Evolutionary conservation across 2,329 filamentous ascomycete genomes (phyloP).

Genomic region (Aspergillus sp.): DNA sequence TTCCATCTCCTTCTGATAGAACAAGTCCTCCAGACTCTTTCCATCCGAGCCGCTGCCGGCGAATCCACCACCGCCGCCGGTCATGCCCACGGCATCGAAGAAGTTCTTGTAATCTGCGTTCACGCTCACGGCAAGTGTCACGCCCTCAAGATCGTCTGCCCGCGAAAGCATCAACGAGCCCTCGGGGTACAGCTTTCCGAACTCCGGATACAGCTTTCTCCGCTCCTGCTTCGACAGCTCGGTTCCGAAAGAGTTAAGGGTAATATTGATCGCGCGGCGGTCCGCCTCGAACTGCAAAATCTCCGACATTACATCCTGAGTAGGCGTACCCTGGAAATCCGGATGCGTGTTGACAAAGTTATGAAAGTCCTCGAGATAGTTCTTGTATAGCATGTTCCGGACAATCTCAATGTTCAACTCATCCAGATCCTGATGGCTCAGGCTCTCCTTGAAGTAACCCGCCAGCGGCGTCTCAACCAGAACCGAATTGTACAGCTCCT

Average conservation of each 20-base stretch:
- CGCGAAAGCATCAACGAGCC: slow-evolving; percentile 90
- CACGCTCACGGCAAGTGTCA: slow-evolving; percentile 86
- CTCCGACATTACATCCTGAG: slow-evolving; percentile 89
- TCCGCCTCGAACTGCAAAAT: slow-evolving; percentile 96
- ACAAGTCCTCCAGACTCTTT: slow-evolving; percentile 91
- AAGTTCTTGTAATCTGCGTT: slow-evolving; percentile 91
- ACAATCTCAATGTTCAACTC: slow-evolving; percentile 99
- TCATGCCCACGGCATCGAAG: slow-evolving; percentile 83
- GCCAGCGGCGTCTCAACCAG: slow-evolving; percentile 94
- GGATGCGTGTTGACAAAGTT: slow-evolving; percentile 85
- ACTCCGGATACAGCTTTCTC: slow-evolving; percentile 90
- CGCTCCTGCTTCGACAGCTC: slow-evolving; percentile 89
- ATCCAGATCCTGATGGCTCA: slow-evolving; percentile 94
- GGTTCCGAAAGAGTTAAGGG: slow-evolving; percentile 95
- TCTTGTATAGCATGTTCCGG: slow-evolving; percentile 97
- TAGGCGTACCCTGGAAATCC: slow-evolving; percentile 81
- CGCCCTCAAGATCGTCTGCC: slow-evolving; percentile 90
- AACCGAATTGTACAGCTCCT: slow-evolving; percentile 97
- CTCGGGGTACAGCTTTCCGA: slow-evolving; percentile 87
- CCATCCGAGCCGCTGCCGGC: slow-evolving; percentile 66
- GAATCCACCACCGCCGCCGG: slow-evolving; percentile 67
- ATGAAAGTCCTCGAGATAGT: slow-evolving; percentile 97
- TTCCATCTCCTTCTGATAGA: slow-evolving; percentile 99
- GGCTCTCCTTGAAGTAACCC: slow-evolving; percentile 92
- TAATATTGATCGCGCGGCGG: slow-evolving; percentile 95